Base-by-base conservation (phyloP, 75 land plant species). In the Cunninghamia lanceolata region DNA sequence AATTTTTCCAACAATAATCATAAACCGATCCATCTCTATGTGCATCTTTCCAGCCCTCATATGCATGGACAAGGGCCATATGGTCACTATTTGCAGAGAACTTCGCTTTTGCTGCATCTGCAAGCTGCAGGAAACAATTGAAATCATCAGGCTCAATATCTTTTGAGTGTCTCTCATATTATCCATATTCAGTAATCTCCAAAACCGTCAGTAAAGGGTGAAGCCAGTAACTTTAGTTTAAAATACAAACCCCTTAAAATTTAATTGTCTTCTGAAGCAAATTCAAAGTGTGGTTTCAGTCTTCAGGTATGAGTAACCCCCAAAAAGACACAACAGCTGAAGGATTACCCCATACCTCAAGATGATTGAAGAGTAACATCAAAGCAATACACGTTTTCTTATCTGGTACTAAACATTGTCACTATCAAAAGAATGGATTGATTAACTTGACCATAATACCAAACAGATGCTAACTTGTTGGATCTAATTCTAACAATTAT, bases 41-140 rank as follows among this genome's bases (percentile, higher is more conserved):
- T 87, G 97, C 95, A 47, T 87, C 90, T 85, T 90, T 91, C 99
- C 99, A 96, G n/a, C 94, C 95, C 52, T 94, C 92, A 88, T 90
- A 96, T 6, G 99, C 99, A 54, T 92, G 87, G n/a, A 95, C 90
- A 32, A 94, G 86, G 11, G 96, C 94, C 85, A 96, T 88, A 87
- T 96, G 99, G 74, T 96, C 99, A 90, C 99, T 96, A 79, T 75
- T 85, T 15, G 86, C 90, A 84, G 93, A 87, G 74, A 90, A 92
- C 76, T 91, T 93, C 21, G 91, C 88, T 86, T 91, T 96, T 63
- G 96, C 96, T 88, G 92, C 87, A 34, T 96, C 99, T 80, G 99
- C 99, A 84, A 94, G 92, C 96, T 96, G 93, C 78, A 88, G 45
- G 86, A 54, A 9, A 83, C 15, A 68, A 21, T 50, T n/a, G 17